Evolutionary conservation across 164 flowering plant genomes (phyloP), one percentile per base, ranked within the genome.

Genomic region (Umbilicus rupestris): DNA sequence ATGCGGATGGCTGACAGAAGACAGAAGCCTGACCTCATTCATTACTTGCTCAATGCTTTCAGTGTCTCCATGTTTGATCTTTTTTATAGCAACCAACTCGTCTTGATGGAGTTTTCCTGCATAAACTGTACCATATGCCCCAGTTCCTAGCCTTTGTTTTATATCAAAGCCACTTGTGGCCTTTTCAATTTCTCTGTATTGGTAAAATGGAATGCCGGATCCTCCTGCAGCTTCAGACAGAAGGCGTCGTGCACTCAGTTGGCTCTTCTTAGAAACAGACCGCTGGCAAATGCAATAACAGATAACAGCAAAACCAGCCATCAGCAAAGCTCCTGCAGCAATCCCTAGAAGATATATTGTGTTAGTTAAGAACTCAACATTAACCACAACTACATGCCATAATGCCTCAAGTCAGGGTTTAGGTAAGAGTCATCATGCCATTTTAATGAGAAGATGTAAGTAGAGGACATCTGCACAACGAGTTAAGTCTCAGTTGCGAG

Each of bases 61-160:
- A 1, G 70, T 68, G 63, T 83, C 89, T 45, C 81, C 69, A 63
- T 81, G 68, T 69, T 76, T 75, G 68, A 87, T 79, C 76, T 78
- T 83, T 68, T 87, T 87, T 29, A 87, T 76, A 2, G 92, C 92
- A 24, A 87, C 92, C 79, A 70, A 82, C 17, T 79, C 84, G 67
- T 73, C 79, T 39, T 72, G 71, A 71, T 76, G 73, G 70, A 87
- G 80, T 50, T 77, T 82, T 64, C 89, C 92, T 20, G 84, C 79
- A 72, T 85, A 87, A 64, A 87, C 92, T 31, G 87, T 87, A 20
- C 89, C 92, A 68, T 83, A 87, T 15, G 89, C 92, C 19, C 92
- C 92, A 57, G 85, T 85, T 62, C 92, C 92, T 7, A 87, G 79
- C 68, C 83, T 73, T 47, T 87, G 85, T 59, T 76, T 78, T 55